These are phyloP conservation scores for Raddia guianensis DNA, from an alignment of 176 grass and related monocot species.

Conservation along the genomic window DNA sequence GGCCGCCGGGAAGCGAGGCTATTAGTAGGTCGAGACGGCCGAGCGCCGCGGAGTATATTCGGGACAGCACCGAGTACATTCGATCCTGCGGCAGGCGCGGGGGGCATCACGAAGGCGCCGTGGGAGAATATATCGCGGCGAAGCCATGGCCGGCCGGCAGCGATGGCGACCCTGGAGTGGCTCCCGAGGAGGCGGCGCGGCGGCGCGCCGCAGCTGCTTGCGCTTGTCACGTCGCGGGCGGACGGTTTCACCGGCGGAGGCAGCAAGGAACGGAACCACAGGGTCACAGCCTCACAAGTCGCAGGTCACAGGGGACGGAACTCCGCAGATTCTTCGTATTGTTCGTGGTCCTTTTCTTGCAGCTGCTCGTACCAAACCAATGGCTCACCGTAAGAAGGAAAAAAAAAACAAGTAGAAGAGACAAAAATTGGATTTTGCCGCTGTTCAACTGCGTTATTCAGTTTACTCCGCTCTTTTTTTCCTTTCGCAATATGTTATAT, in stretches of 20 bases:
- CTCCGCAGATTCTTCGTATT: too few relatives aligned
- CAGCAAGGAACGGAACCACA: constrained; percentile 6
- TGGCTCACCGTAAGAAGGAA: too few relatives aligned
- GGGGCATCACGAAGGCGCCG: constrained; percentile 50
- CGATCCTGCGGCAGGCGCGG: constrained; percentile 16
- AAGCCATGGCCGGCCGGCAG: background rate
- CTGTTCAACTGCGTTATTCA: too few relatives aligned
- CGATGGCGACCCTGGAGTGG: background rate
- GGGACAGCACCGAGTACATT: constrained; percentile 39
- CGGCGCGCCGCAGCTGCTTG: constrained; percentile 38
- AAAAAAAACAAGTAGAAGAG: too few relatives aligned
- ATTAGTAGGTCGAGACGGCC: constrained; percentile 47
- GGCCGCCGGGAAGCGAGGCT: constrained; percentile 17
- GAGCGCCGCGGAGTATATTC: constrained; percentile 52
- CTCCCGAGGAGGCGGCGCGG: constrained; percentile 7
- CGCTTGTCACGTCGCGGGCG: constrained; percentile 36
- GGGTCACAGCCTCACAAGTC: too few relatives aligned
- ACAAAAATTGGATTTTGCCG: too few relatives aligned
- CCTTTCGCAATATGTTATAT: too few relatives aligned
- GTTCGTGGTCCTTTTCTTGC: too few relatives aligned
- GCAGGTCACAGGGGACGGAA: too few relatives aligned
- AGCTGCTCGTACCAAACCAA: too few relatives aligned
- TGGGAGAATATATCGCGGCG: constrained; percentile 39
- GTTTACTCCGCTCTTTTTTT: too few relatives aligned
- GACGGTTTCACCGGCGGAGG: constrained; percentile 32